Evolutionary conservation across 352 stramenopile species (phyloP), one percentile per base, ranked within the genome.

Genomic region (Phytophthora rubi): DNA sequence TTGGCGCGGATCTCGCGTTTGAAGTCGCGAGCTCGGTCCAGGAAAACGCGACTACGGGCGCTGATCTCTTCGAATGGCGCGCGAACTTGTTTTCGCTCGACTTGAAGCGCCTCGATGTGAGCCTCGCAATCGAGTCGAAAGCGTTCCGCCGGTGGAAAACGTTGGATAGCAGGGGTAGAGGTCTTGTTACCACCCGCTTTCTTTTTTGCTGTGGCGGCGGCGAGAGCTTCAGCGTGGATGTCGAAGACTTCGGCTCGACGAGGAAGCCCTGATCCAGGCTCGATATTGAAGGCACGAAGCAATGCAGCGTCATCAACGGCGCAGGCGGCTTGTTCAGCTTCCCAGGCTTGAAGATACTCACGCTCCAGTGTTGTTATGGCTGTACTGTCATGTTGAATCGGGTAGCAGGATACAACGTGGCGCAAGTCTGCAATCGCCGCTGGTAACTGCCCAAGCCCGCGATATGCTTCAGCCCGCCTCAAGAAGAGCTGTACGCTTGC

Each of bases 1-100:
- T 75, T 84, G n/a, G 80, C 81, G 7, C 79, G 80, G 42, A 92
- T 78, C 60, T 91, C 86, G 44, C 81, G 80, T 58, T 83, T 85
- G 37, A 90, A 90, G 45, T 85, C 76, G 7, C 82, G 79, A 0
- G 82, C 79, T 12, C 58, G 71, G 16, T 59, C 51, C 30, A 92
- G 53, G 18, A 81, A 60, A 21, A 47, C 15, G 21, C 52, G 35
- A 35, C 71, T 77, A 6, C 65, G 35, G 12, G 32, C 35, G 26
- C 61, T 76, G 10, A 62, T 66, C 28, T 53, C 61, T 47, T 79
- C 53, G 53, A 73, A 79, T 10, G 28, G 69, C 0, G 54, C 30
- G 15, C 63, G 63, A n/a, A 30, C 59, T 15, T 47, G 39, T 2
- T 61, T 16, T 5, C 65, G 37, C 15, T 73, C 53, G 16, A 37